A percentile compares a stretch with the other conserved stretches of the same genome.
phyloP scores from a whole-genome alignment of 352 stramenopile genomes.

The Pythium brachiatum region DNA sequence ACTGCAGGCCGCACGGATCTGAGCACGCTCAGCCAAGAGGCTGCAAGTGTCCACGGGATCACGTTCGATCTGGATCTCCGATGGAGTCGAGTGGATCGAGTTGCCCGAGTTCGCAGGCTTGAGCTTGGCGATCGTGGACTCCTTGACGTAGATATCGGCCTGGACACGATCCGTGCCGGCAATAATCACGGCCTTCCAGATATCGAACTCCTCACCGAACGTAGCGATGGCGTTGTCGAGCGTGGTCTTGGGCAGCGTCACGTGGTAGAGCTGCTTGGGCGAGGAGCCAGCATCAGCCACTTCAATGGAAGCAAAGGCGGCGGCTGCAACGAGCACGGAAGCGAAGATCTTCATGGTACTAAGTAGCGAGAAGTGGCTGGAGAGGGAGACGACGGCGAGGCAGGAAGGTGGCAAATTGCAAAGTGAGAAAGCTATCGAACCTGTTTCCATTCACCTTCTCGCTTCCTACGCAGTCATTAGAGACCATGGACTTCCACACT shows the following conservation, averaged over 20 bases:
- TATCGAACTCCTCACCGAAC: slow-evolving; percentile 16
- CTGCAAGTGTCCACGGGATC: slow-evolving; percentile 11
- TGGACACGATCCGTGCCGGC: slow-evolving; percentile 9
- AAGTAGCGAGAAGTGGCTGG: too few species aligned
- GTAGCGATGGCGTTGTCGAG: slow-evolving; percentile 8
- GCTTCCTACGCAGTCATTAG: too few species aligned
- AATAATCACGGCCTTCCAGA: slow-evolving; percentile 1
- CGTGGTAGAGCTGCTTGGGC: slow-evolving; percentile 30
- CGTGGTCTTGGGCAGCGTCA: slow-evolving; percentile 21
- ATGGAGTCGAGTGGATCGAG: not conserved
- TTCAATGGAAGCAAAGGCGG: slow-evolving; percentile 4
- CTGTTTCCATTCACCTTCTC: too few species aligned
- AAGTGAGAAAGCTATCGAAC: too few species aligned
- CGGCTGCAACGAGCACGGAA: not conserved
- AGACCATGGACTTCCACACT: too few species aligned
- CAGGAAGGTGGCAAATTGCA: too few species aligned
- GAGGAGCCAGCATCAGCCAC: too few species aligned
- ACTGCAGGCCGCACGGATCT: slow-evolving; percentile 10
- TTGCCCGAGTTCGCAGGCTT: not conserved
- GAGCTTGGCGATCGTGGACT: slow-evolving; percentile 12
- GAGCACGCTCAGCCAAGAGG: slow-evolving; percentile 1
- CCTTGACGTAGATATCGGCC: slow-evolving; percentile 23
- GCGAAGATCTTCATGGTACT: slow-evolving; percentile 30
- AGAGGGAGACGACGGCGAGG: too few species aligned
- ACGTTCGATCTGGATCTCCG: slow-evolving; percentile 10